Conservation (phyloP, 306 rosid species). For the Vigna trinervia region DNA sequence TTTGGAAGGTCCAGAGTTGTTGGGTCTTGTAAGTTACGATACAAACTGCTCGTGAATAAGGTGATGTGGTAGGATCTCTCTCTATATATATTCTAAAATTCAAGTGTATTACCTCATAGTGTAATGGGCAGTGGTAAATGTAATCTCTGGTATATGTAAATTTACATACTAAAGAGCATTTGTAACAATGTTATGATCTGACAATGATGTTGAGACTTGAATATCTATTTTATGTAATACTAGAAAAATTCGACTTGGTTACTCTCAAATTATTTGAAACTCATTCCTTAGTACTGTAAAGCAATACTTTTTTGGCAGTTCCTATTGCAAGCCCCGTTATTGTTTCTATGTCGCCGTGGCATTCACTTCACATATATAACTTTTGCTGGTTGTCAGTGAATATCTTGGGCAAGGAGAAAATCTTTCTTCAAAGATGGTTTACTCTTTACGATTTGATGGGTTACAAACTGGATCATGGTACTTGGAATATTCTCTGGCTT, state of each 20-base stretch:
- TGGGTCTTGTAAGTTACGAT: constrained; percentile 93
- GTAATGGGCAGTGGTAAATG: constrained; percentile 64
- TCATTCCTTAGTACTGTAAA: background rate
- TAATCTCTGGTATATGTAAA: constrained; percentile 64
- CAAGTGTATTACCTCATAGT: constrained; percentile 57
- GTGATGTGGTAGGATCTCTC: constrained; percentile 45
- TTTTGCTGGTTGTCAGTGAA: background rate
- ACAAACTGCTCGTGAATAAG: constrained; percentile 82
- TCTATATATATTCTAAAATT: constrained; percentile 46
- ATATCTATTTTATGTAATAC: constrained; percentile 60
- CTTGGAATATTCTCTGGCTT: background rate
- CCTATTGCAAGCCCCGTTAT: background rate
- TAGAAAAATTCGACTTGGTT: constrained; percentile 45
- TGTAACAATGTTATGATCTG: constrained; percentile 53
- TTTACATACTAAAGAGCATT: constrained; percentile 54
- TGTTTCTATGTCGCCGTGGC: background rate
- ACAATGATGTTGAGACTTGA: constrained; percentile 49
- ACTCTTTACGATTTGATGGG: no score
- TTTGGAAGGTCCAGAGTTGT: constrained; percentile 92
- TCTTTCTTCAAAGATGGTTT: background rate
- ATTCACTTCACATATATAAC: background rate
- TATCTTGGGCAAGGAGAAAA: background rate
- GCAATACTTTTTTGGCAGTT: no score
- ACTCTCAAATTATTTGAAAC: constrained; percentile 40
- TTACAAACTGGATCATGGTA: background rate